Evolutionary conservation across 495 filamentous ascomycete species (phyloP), one percentile per base, ranked within the genome.

Genomic region (Penicillium ucsense): DNA sequence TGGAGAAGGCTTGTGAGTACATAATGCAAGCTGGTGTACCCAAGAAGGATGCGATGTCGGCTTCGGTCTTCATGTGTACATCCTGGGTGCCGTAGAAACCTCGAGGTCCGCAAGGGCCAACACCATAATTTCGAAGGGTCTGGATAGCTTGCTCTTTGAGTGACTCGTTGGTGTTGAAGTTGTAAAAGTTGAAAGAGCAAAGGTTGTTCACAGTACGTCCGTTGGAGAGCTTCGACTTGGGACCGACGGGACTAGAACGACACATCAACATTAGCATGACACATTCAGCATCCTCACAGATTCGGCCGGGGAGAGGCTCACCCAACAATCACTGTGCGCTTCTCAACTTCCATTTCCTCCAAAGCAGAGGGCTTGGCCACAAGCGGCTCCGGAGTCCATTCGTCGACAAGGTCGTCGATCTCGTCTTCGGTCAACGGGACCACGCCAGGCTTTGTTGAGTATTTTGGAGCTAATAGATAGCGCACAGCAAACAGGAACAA

Each of bases 61-160:
- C 83, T 65, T 99, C 94, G 3, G 86, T 87, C 71, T 91, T 88
- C 80, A 96, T 89, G 65, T 99, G 94, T 12, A 99, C 89, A 68
- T 99, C 92, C 61, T 99, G 94, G 28, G 87, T 97, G 45, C 89
- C 92, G 70, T 99, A 99, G 70, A 99, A 99, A 34, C 91, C 88
- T 9, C 92, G 91, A 3, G 92, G 92, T 33, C 90, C 89, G 66
- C 92, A 99, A 43, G 92, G 89, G 20, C 92, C 92, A 34, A 97
- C 94, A 37, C 92, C 92, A 57, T 99, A 97, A 49, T 83, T 91
- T 43, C 91, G 86, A 28, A 99, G 77, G 5, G 90, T 92, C 59
- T 89, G 84, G 51, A 97, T 88, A 0, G 90, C 92, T 61, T 94
- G 89, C 45, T 95, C 89, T 61, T 94, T 96, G 55, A 99, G 79